phyloP scores from a whole-genome alignment of 2,329 filamentous ascomycete genomes.

The Apiospora rasikravindrae region DNA sequence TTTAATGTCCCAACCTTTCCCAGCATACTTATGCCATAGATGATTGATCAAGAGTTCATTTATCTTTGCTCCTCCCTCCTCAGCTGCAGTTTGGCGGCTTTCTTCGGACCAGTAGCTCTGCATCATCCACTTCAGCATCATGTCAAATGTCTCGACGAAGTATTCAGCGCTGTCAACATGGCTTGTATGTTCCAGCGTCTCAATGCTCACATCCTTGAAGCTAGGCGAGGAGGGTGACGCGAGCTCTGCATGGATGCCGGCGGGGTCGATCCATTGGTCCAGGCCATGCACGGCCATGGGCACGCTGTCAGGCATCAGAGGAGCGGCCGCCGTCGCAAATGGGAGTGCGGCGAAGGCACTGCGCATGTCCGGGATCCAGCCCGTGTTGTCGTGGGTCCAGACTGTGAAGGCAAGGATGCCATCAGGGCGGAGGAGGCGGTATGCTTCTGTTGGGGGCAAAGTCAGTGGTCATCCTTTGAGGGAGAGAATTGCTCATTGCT shows the following conservation, averaged over 20 bases:
- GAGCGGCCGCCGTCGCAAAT: neutral
- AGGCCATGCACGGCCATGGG: neutral
- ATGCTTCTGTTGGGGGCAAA: neutral
- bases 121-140: neutral
- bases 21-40: neutral
- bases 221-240: too few species aligned
- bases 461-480: too few species aligned
- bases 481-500: too few species aligned
- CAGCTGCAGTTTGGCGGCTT: neutral
- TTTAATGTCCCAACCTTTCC: neutral
- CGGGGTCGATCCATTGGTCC: neutral
- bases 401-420: constrained; percentile 16
- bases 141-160: neutral
- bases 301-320: neutral
- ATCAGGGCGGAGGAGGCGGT: constrained; percentile 15
- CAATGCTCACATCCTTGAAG: neutral
- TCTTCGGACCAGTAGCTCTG: neutral
- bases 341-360: neutral
- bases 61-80: neutral
- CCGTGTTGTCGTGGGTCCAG: constrained; percentile 12
- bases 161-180: constrained; percentile 1
- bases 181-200: neutral
- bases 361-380: constrained; percentile 2
- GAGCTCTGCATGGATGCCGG: neutral
- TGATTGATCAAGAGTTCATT: neutral